phyloP scores from a whole-genome alignment of 768 basidiomycete genomes.

The Amanita exitialis region DNA sequence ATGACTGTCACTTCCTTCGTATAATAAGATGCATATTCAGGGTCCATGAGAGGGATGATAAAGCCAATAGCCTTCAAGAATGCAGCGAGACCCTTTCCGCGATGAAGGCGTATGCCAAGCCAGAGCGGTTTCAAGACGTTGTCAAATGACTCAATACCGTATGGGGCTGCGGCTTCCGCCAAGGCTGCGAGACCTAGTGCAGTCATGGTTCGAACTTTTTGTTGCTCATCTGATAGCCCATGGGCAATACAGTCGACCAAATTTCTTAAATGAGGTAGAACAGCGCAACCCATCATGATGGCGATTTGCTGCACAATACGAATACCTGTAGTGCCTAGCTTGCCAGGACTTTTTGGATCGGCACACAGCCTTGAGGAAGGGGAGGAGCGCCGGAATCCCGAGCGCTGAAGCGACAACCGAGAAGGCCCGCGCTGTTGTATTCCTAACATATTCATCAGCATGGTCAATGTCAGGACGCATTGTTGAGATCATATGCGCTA shows the following conservation, averaged over 20 bases:
- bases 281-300: conserved; percentile 99
- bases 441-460: conserved; percentile 97
- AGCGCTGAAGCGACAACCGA: conserved; percentile 98
- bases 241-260: conserved; percentile 94
- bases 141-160: conserved; percentile 99
- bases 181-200: conserved; percentile 86
- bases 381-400: conserved; percentile 93
- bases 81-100: conserved; percentile 90
- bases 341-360: conserved; percentile 99
- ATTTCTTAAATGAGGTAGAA: conserved; percentile 93
- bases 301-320: conserved; percentile 99
- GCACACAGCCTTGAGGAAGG: conserved; percentile 98
- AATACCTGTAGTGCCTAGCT: conserved; percentile 96
- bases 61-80: conserved; percentile 98
- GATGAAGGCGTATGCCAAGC: conserved; percentile 90
- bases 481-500: conserved; percentile 99
- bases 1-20: conserved; percentile 97
- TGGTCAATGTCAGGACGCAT: conserved; percentile 99
- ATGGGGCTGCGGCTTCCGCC: conserved; percentile 95
- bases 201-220: conserved; percentile 95
- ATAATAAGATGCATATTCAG: conserved; percentile 98
- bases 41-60: conserved; percentile 99
- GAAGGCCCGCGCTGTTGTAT: conserved; percentile 97
- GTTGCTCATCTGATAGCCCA: conserved; percentile 88
- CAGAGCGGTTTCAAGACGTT: conserved; percentile 92